Evolutionary conservation across 768 basidiomycete species (phyloP), one percentile per base, ranked within the genome.

Genomic region (Boletus sp.): DNA sequence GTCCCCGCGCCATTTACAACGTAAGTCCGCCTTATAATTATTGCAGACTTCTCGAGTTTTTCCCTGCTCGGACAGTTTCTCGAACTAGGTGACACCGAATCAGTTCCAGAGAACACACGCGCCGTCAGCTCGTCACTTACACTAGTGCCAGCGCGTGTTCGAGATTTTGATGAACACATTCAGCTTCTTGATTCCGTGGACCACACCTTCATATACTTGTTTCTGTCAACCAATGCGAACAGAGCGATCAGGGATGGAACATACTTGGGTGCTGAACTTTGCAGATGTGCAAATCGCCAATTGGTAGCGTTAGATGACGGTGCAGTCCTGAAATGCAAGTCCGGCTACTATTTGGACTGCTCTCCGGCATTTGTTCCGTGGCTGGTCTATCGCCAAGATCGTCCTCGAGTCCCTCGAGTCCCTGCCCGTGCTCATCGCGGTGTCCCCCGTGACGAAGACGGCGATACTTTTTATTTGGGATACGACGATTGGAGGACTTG

Each of bases 391-490:
- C 8, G 35, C 47, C 5, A 11, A 6, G 14, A 2, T 57, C 30
- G 29, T 2, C 29, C 18, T 2, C n/a, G 10, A 1, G 32, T 7
- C 5, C 29, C 35, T 11, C 41, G 9, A 5, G 41, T 20, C 6
- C 40, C 6, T 0, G 17, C 3, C 20, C 9, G 9, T 20, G 17
- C 1, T 33, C 7, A 1, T 42, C 33, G 8, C 5, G 11, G 10
- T 2, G 15, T 7, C 1, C 3, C 2, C 7, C 14, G 9, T 15
- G 9, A 10, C 1, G 8, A 4, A 32, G 2, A 33, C 18, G 56
- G 20, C 2, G 18, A 12, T 41, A 41, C 4, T 11, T 5, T 17
- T 1, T 3, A 4, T 6, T 8, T 2, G 1, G 5, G 6, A 0
- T 29, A 28, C 0, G 40, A 24, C 17, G 39, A 17, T 1, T 7